phyloP scores from a whole-genome alignment of 2,329 filamentous ascomycete genomes.

The Penicillium sp. region DNA sequence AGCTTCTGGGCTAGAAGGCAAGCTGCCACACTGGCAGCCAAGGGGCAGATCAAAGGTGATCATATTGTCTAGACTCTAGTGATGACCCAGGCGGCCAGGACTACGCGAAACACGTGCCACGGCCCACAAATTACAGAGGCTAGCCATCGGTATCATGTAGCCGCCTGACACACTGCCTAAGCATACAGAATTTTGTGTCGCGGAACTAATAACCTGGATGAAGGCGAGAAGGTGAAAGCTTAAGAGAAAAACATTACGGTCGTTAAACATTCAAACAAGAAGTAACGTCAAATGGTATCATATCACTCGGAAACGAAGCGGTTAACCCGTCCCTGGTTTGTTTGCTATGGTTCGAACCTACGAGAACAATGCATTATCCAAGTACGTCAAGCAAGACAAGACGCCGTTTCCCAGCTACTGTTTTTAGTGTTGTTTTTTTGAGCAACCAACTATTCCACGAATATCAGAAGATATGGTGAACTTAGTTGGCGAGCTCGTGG shows the following conservation, averaged over 20 bases:
- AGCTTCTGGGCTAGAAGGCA: neutral
- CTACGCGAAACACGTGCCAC: too few species aligned
- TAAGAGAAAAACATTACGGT: constrained; percentile 17
- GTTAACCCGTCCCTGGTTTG: constrained; percentile 26
- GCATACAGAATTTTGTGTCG: neutral
- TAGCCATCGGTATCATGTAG: too few species aligned
- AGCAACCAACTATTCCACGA: constrained; percentile 19
- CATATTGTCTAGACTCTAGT: too few species aligned
- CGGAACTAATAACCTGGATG: neutral
- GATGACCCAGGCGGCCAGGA: too few species aligned
- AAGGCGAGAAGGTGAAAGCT: neutral
- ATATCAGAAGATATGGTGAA: constrained; percentile 20
- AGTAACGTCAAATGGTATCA: constrained; percentile 33
- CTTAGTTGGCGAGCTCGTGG: constrained; percentile 53
- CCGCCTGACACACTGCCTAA: too few species aligned
- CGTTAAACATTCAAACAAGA: constrained; percentile 27
- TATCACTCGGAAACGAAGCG: constrained; percentile 31
- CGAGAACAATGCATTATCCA: constrained; percentile 31
- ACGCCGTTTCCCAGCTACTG: constrained; percentile 34
- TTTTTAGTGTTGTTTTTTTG: constrained; percentile 31
- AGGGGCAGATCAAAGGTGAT: too few species aligned
- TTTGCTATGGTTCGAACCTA: constrained; percentile 35
- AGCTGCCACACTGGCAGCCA: neutral
- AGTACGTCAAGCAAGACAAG: constrained; percentile 39
- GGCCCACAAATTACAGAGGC: too few species aligned